Evolutionary conservation across 345 rosid species (phyloP), one percentile per base, ranked within the genome.

Genomic region (Rhizophora apiculata): DNA sequence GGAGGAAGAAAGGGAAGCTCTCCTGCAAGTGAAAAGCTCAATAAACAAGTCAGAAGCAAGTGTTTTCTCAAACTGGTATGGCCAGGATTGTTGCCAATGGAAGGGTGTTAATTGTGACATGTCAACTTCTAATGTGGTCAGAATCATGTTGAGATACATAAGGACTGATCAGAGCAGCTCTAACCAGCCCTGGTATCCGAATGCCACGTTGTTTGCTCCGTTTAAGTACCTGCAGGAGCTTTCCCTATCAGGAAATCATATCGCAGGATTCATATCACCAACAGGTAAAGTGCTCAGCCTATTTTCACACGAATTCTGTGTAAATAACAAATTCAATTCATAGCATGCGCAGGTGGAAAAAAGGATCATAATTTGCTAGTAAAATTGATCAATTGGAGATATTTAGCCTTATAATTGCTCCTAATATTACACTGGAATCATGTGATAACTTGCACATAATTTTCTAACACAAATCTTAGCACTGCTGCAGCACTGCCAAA

Each of bases 21-120:
- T 73, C 13, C 68, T 61, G 27, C 63, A 62, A 54, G 62, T 73
- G 8, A 67, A 62, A 54, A 43, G 15, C 67, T 67, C 71, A 53
- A 67, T 62, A 29, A 67, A 54, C 51, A 37, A 6, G 6, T 22
- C 55, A 6, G 22, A 36, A 10, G 71, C 52, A 53, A 49, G 32
- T 51, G 71, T 66, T 67, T 67, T 67, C 63, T 61, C 68, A 61
- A 67, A 3, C 68, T 73, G 77, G 68, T 68, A 73, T 62, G 77
- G 34, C 37, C n/a, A 39, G 46, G 68, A 73, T 16, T 62, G 72
- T 26, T 73, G 72, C 72, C 72, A 39, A 26, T 67, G 77, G 68
- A 67, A 67, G 26, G 77, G 58, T 1, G 62, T 73, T 11, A 30
- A 32, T 22, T 65, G 71, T 26, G 24, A 66, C 52, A 64, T 3